Evolutionary conservation across 345 rosid genomes (phyloP).

Genomic region (Sonneratia alba): DNA sequence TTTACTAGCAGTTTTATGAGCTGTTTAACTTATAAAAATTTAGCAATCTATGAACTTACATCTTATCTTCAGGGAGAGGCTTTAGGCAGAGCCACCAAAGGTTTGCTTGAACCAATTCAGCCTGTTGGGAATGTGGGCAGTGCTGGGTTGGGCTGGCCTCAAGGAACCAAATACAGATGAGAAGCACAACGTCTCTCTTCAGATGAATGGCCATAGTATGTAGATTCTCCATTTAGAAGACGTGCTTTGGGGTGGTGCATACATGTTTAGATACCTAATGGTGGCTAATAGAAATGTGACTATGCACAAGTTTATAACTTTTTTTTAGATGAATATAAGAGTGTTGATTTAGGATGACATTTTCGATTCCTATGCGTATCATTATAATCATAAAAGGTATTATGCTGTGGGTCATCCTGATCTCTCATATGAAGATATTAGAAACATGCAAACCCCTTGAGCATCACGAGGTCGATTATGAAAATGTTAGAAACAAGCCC

Average conservation of each 20-base stretch:
- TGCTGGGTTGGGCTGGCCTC: slow-evolving; percentile 71
- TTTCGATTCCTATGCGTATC: neutral
- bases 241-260: neutral
- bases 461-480: neutral
- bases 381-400: neutral
- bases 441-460: neutral
- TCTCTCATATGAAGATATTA: neutral
- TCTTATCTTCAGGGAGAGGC: slow-evolving; percentile 51
- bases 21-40: neutral
- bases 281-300: neutral
- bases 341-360: neutral
- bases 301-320: neutral
- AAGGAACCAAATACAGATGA: slow-evolving; percentile 21
- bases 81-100: slow-evolving; percentile 52
- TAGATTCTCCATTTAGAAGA: neutral
- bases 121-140: slow-evolving; percentile 64
- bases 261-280: neutral
- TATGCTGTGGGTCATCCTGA: neutral
- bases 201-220: neutral
- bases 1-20: neutral
- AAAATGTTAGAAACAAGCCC: neutral
- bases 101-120: slow-evolving; percentile 56
- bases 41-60: neutral
- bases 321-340: neutral
- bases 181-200: neutral